Percentiles rank a stretch among this genome's conserved stretches.
Evolutionary conservation across 441 rosid species (phyloP).

Genomic region (Melianthus villosus): DNA sequence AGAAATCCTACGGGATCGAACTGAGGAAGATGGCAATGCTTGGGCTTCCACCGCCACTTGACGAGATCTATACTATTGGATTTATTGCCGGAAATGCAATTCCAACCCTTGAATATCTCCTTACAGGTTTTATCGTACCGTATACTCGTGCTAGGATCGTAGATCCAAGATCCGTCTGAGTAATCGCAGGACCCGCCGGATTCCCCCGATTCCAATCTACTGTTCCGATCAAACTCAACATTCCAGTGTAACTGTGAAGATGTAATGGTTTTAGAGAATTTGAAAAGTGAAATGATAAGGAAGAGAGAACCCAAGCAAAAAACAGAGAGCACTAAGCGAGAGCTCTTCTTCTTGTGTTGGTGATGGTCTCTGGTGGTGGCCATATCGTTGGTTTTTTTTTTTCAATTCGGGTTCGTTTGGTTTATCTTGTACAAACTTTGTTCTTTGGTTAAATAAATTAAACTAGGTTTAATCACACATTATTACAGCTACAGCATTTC

Average conservation of each 20-base stretch:
- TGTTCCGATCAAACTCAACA: conserved; percentile 2
- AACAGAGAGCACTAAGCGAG: conserved; percentile 49
- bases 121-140: conserved; percentile 51
- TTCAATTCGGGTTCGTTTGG: no score
- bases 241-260: conserved; percentile 2
- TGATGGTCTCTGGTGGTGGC: conserved; percentile 13
- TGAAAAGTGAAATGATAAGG: conserved; percentile 38
- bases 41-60: conserved; percentile 81
- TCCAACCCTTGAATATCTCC: conserved; percentile 95
- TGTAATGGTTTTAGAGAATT: conserved; percentile 13
- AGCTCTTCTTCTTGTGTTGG: conserved; percentile 18
- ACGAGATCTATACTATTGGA: conserved; percentile 35
- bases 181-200: conserved; percentile 29
- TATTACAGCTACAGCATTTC: no score
- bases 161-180: conserved; percentile 72
- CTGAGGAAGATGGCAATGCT: conserved; percentile 32
- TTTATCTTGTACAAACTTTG: no score
- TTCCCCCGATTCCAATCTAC: not conserved
- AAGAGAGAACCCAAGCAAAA: conserved; percentile 53
- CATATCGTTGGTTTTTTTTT: no score
- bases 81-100: conserved; percentile 52
- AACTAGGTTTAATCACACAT: no score
- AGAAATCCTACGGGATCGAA: conserved; percentile 55
- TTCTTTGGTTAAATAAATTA: no score
- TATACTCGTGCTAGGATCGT: conserved; percentile 27